These are phyloP conservation scores for Melanogaster broomeanus DNA, from an alignment of 768 basidiomycete genomes.

Conservation along the genomic window DNA sequence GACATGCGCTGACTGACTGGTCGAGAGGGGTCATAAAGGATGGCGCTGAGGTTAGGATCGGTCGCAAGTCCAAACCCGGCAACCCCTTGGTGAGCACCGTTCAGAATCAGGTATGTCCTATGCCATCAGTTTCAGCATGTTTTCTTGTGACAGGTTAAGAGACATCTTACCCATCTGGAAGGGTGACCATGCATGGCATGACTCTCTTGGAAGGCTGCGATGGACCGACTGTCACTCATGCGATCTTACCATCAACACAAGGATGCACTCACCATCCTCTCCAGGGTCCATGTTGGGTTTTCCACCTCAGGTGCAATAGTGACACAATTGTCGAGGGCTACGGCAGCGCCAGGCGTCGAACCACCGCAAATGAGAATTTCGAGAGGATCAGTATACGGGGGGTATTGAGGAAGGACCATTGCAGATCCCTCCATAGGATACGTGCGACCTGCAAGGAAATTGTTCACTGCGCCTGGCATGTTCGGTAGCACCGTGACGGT, in stretches of 20 bases:
- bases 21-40: constrained; percentile 69
- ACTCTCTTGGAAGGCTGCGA: constrained; percentile 68
- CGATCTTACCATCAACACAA: not conserved
- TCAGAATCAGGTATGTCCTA: constrained; percentile 76
- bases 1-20: constrained; percentile 64
- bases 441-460: constrained; percentile 71
- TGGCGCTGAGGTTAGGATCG: constrained; percentile 61
- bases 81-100: constrained; percentile 69
- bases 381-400: constrained; percentile 77
- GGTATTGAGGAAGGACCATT: constrained; percentile 65
- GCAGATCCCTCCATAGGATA: constrained; percentile 79
- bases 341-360: constrained; percentile 53
- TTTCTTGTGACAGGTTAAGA: not conserved
- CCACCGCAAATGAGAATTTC: constrained; percentile 76
- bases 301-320: constrained; percentile 62
- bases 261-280: constrained; percentile 66
- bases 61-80: constrained; percentile 73
- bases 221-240: not conserved
- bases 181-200: constrained; percentile 71
- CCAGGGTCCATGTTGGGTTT: constrained; percentile 67
- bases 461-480: constrained; percentile 72
- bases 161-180: constrained; percentile 44
- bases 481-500: constrained; percentile 66
- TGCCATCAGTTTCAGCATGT: constrained; percentile 11
- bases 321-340: constrained; percentile 70